Base-by-base conservation (phyloP, 371 early-diverging fungal genomes). In the Mortierella sp. region DNA sequence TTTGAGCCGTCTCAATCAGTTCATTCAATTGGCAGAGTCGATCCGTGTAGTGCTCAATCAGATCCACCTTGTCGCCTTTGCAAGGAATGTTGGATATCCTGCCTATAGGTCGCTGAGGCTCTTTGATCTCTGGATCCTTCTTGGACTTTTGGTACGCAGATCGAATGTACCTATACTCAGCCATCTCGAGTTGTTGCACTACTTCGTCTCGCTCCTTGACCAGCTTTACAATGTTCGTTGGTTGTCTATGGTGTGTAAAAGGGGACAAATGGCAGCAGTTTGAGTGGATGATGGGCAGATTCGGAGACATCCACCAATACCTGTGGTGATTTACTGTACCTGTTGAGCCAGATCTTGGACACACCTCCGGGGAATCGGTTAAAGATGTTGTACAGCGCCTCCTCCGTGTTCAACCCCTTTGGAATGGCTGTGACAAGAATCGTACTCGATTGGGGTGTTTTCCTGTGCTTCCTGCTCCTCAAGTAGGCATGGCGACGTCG, bases 331-430 rank as follows among this genome's bases (percentile, higher is more conserved):
- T 49, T 43, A 19, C 1, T 54, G 66, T 82, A 82, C 85, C 88
- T 83, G 72, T 90, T 92, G 24, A 91, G 71, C 83, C 88, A 88
- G 58, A 93, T 79, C 27, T 86, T 83, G n/a, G 85, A 78, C 12
- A 92, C 87, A n/a, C 93, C 92, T n/a, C 93, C 94, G 12, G 93
- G 92, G 55, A 91, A 92, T 24, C 83, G 67, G 57, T 78, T 73
- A 60, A 92, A 92, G 34, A 91, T 82, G 22, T 78, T 55, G 25
- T 56, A 69, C 19, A 89, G 73, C 1, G 80, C 72, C 40, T 84
- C 65, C 27, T 82, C 80, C 17, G 77, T 82, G 67, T 79, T 84
- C 48, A 79, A 79, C 45, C 81, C 80, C 44, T 61, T 62, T 21
- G 86, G 92, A 63, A 86, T 85, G 12, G 83, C 85, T 5, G 86